Evolutionary conservation across 805 yeast genomes (phyloP).

Genomic region (Candida silvicultrix): DNA sequence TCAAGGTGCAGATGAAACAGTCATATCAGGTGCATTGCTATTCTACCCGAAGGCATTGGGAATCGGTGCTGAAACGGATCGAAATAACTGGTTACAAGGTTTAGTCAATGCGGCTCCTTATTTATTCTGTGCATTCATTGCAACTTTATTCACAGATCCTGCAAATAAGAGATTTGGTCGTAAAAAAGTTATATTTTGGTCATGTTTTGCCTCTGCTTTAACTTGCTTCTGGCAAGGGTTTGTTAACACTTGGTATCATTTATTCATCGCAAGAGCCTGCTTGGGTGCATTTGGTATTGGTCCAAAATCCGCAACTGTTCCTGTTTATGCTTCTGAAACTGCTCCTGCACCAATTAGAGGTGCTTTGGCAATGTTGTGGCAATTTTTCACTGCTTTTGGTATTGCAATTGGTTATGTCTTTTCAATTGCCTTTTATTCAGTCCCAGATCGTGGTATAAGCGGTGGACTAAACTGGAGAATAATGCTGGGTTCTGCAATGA

Average conservation of each 20-base stretch:
- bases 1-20: conserved; percentile 77
- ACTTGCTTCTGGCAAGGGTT: conserved; percentile 70
- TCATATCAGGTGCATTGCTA: conserved; percentile 65
- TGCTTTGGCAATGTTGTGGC: conserved; percentile 69
- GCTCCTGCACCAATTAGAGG: conserved; percentile 60
- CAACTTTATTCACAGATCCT: conserved; percentile 61
- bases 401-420: conserved; percentile 68
- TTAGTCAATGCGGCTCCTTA: conserved; percentile 68
- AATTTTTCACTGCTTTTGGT: conserved; percentile 69
- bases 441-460: conserved; percentile 30
- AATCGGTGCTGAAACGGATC: conserved; percentile 37
- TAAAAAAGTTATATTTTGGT: conserved; percentile 59
- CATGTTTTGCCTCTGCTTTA: conserved; percentile 53
- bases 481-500: conserved; percentile 61
- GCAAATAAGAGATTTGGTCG: conserved; percentile 53
- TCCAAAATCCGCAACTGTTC: conserved; percentile 65
- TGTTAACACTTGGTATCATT: conserved; percentile 52
- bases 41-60: conserved; percentile 54
- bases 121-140: conserved; percentile 51
- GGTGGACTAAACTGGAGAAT: conserved; percentile 61
- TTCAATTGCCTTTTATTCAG: conserved; percentile 54
- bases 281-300: conserved; percentile 63
- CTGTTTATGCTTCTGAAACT: conserved; percentile 67
- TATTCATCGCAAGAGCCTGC: conserved; percentile 58
- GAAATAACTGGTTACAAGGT: conserved; percentile 54